phyloP scores from a whole-genome alignment of 768 basidiomycete species.

The Hygrophorus pudorinus region DNA sequence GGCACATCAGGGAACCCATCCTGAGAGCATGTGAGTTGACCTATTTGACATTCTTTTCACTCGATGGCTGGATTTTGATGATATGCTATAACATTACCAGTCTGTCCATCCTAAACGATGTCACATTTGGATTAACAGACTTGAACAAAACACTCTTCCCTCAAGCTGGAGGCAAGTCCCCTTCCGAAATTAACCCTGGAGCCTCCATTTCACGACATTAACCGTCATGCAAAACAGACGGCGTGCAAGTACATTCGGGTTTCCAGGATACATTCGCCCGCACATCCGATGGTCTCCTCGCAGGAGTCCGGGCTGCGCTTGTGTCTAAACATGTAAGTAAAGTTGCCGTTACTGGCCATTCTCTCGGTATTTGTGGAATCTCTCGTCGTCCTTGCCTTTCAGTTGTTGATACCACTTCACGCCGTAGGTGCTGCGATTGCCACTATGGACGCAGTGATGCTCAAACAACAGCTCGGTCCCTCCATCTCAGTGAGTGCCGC shows the following conservation, averaged over 20 bases:
- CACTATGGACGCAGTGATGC: constrained; percentile 32
- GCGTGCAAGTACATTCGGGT: constrained; percentile 27
- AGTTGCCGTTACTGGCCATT: constrained; percentile 30
- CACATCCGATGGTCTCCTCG: constrained; percentile 24
- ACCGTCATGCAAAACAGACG: constrained; percentile 12
- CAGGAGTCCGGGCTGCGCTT: constrained; percentile 21
- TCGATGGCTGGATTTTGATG: no score
- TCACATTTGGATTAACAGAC: constrained; percentile 18
- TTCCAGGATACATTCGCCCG: constrained; percentile 30
- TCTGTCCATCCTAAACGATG: constrained; percentile 27
- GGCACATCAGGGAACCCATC: constrained; percentile 32
- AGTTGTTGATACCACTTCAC: not conserved
- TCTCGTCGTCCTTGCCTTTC: not conserved
- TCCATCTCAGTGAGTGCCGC: constrained; percentile 23
- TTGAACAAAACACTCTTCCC: constrained; percentile 25
- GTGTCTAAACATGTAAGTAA: constrained; percentile 19
- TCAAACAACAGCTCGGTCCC: constrained; percentile 25
- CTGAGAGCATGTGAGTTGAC: constrained; percentile 18
- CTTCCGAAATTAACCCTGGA: not conserved
- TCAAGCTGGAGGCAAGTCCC: constrained; percentile 12
- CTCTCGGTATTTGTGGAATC: constrained; percentile 22
- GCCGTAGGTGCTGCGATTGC: constrained; percentile 31
- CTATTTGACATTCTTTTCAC: not conserved
- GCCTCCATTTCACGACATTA: no score
- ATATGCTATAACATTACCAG: constrained; percentile 11